Evolutionary conservation across 106 monocot species (phyloP), one percentile per base, ranked within the genome.

Genomic region (Acanthochlamys bracteata): DNA sequence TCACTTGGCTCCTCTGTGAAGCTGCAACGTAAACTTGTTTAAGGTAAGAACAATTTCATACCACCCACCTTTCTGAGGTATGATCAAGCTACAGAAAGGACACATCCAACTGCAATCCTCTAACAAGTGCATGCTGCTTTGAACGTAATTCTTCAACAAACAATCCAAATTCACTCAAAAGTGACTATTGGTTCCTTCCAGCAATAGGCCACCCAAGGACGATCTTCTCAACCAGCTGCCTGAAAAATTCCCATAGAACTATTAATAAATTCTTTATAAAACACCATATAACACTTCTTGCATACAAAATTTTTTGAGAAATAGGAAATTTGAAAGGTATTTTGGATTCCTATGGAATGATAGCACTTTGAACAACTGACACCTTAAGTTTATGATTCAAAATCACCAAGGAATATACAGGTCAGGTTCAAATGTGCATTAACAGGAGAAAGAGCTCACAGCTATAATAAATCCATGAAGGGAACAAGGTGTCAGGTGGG

Each of bases 41-140:
- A 63, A 41, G 15, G 54, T 60, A 4, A 69, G 8, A 69, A 65
- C 21, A 54, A 68, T 24, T 27, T 65, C 23, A 7, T 17, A 45
- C 42, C 21, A 71, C n/a, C 33, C 82, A 98, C 98, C 81, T 86
- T 98, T 69, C 98, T 91, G 65, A 98, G 88, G 62, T 80, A 85
- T 66, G 98, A 88, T 91, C 98, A 98, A 54, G 83, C 76, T 72
- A 74, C 55, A 66, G 98, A 75, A 41, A 77, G 76, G 98, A 92
- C 55, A 69, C 60, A 75, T 98, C 91, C 45, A 98, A 45, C 61
- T 98, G 98, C 68, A 98, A 61, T 53, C 69, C 85, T 60, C 98
- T 82, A 57, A 98, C 83, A 24, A 98, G 57, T 79, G 85, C 77
- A 83, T 98, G 98, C 68, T 98, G 98, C 69, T 86, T 88, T 65